Evolutionary conservation across 352 stramenopile genomes (phyloP), one percentile per base, ranked within the genome.

Genomic region (Poterioochromonas sp.): DNA sequence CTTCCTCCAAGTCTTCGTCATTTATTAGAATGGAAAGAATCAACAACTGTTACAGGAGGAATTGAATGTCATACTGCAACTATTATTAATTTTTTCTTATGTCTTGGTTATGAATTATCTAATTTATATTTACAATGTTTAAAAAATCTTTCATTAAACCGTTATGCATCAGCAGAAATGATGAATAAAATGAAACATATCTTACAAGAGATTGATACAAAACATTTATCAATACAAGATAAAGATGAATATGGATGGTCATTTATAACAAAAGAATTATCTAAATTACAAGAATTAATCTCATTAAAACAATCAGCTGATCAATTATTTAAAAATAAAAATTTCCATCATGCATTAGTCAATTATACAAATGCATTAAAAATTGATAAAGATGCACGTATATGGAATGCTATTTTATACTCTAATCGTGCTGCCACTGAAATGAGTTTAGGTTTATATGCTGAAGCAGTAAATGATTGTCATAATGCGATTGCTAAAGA

Each of bases 401-500:
- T 29, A 22, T 78, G 71, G 71, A 51, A 44, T 51, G 71, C 71
- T 35, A 51, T 78, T n/a, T 20, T 78, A 26, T 53, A 54, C 35
- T 32, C 41, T 18, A 78, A 78, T 69, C 34, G 47, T 12, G 71
- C 71, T 34, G 71, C 71, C 43, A 22, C 47, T 60, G 1, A 47
- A 26, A 41, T 78, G 71, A 18, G 44, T 3, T 39, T 78, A 1
- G 51, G 47, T 1, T 8, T 64, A 34, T 51, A 43, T 29, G 11
- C 20, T 3, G 71, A 78, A 11, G 71, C 71, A 3, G 47, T 78
- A 1, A 18, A 35, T 22, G 71, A 78, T 37, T 78, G 71, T 53
- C 37, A 64, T 39, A 8, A 78, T 15, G 47, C 43, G 2, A 34
- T 78, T 39, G 39, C 11, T 39, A 68, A 40, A 44, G 44, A 78